Base-by-base conservation (phyloP, 371 early-diverging fungal genomes). In the Apophysomyces variabilis region DNA sequence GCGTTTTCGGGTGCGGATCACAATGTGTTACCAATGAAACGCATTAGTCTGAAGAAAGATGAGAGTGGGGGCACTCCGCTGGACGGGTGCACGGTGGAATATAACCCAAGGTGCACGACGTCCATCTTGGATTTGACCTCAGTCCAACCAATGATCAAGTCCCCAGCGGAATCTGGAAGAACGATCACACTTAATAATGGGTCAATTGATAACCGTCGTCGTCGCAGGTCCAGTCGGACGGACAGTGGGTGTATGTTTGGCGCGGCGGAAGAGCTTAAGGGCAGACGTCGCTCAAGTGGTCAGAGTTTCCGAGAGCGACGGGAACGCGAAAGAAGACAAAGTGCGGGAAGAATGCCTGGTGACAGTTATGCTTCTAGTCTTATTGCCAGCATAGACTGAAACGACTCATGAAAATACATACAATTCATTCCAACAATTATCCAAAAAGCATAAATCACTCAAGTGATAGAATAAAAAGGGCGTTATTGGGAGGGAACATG, bases 1-100 rank as follows among this genome's bases (percentile, higher is more conserved):
- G 82, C 82, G 11, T 76, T 75, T 61, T 71, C 67, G 7, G 75
- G 68, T 21, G 72, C 76, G 3, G 76, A 77, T 45, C 60, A 74
- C 46, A 67, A 62, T 13, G 21, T 50, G 9, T 26, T 50, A 9
- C 54, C 54, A 59, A 58, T 38, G 35, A 50, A 50, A 21, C 54
- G 54, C 9, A 63, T 43, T 26, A 50, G 21, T 50, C 21, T 50
- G 21, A 50, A 50, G 21, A 50, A 21, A 21, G 54, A 50, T 9
- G 21, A 21, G 3, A 9, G 21, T 50, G 54, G 41, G 11, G 41
- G 41, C 41, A 41, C 11, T 2, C 54, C 54, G 54, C 8, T 16
- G 54, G 54, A 50, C 21, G 54, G 54, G 21, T 50, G 21, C 21
- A 50, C 54, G 11, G 54, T 50, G 3, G 54, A 50, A 21, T 50